phyloP scores from a whole-genome alignment of 371 early-diverging fungal genomes.

The Mucor saturninus region DNA sequence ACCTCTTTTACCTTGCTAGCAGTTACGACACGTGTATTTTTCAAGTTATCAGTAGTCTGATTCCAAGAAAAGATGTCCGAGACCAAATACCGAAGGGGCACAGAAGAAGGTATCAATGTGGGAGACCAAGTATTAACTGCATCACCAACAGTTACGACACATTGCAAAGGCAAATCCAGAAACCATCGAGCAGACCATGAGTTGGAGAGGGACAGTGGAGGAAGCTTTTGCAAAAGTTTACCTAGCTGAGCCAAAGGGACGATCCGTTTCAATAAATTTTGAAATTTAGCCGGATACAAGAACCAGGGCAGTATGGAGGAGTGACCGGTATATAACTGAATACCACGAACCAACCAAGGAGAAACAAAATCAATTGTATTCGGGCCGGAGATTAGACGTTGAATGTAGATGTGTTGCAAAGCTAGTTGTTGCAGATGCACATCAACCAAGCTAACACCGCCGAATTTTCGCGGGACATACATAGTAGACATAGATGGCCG shows the following conservation, averaged over 20 bases:
- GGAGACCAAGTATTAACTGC: too few species aligned
- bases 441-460: conserved; percentile 9
- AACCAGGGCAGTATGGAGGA: neutral
- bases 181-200: too few species aligned
- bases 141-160: too few species aligned
- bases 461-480: neutral
- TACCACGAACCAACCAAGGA: neutral
- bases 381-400: neutral
- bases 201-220: neutral
- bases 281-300: neutral
- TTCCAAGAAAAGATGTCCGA: too few species aligned
- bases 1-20: too few species aligned
- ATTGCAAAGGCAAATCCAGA: too few species aligned
- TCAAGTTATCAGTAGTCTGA: too few species aligned
- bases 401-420: conserved; percentile 3
- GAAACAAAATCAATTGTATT: neutral
- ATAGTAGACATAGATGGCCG: neutral
- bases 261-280: neutral
- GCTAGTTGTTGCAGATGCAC: neutral
- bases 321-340: neutral
- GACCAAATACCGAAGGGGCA: too few species aligned
- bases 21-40: too few species aligned
- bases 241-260: too few species aligned
- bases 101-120: too few species aligned
- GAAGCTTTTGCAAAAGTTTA: too few species aligned